Conservation (phyloP, 225 moss, liverwort and hornwort genomes). For the Physcomitrellopsis africana region DNA sequence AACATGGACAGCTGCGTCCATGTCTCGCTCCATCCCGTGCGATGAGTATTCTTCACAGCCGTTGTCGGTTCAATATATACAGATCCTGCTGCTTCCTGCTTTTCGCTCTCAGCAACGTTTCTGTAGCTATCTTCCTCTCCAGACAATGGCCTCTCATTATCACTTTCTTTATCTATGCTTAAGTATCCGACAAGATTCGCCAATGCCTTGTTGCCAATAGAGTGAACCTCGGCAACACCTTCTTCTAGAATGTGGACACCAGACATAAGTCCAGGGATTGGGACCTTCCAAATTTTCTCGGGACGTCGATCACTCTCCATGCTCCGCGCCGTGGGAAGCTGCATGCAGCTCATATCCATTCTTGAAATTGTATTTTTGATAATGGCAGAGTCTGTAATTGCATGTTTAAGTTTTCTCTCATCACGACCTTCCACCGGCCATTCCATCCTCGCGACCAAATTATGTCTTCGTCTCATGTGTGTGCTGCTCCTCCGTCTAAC, state of each 20-base stretch:
- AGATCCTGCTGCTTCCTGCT: conserved; percentile 14
- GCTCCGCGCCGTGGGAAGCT: conserved; percentile 35
- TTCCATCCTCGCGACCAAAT: neutral
- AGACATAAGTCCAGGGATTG: conserved; percentile 37
- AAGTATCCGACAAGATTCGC: conserved; percentile 44
- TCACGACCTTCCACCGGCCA: conserved; percentile 8
- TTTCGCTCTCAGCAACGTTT: conserved; percentile 16
- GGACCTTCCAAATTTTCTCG: conserved; percentile 23
- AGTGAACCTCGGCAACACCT: conserved; percentile 49
- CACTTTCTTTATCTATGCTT: conserved; percentile 30
- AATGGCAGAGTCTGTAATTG: conserved; percentile 36
- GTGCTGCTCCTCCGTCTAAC: conserved; percentile 1
- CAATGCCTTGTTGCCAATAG: conserved; percentile 44
- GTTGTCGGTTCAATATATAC: conserved; percentile 30
- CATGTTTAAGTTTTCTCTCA: conserved; percentile 33
- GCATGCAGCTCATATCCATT: conserved; percentile 10
- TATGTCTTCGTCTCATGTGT: conserved; percentile 13
- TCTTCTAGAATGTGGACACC: conserved; percentile 49
- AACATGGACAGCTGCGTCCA: conserved; percentile 43
- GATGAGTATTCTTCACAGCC: conserved; percentile 15
- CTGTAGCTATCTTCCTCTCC: conserved; percentile 25
- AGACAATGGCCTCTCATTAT: conserved; percentile 20
- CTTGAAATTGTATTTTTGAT: conserved; percentile 25
- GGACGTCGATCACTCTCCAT: conserved; percentile 22
- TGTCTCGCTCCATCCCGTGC: conserved; percentile 33